These are phyloP conservation scores for Fusarium pilosicola DNA, from an alignment of 2,329 filamentous ascomycete species.

Conservation along the genomic window DNA sequence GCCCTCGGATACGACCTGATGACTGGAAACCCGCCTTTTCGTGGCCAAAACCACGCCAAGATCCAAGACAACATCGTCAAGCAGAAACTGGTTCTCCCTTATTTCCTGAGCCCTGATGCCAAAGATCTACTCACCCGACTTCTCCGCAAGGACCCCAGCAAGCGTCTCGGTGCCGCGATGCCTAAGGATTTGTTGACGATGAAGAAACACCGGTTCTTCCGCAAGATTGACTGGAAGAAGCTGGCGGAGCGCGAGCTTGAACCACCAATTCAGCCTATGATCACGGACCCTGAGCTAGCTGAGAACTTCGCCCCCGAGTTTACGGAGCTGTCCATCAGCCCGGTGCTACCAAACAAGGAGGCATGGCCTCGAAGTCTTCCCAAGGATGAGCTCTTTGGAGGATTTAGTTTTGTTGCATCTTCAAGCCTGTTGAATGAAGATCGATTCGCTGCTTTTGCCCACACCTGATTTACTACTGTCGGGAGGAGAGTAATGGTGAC, in stretches of 20 bases:
- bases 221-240: conserved; percentile 93
- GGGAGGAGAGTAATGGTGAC: neutral
- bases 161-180: conserved; percentile 89
- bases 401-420: conserved; percentile 71
- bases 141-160: conserved; percentile 89
- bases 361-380: conserved; percentile 52
- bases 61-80: conserved; percentile 96
- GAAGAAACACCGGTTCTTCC: conserved; percentile 95
- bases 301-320: conserved; percentile 98
- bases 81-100: conserved; percentile 88
- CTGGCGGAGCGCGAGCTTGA: conserved; percentile 84
- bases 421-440: conserved; percentile 65
- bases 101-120: conserved; percentile 89
- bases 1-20: conserved; percentile 92
- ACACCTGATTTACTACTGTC: conserved; percentile 18
- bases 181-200: conserved; percentile 86
- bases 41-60: conserved; percentile 90
- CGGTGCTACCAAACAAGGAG: conserved; percentile 63
- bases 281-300: conserved; percentile 93
- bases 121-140: conserved; percentile 93
- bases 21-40: conserved; percentile 91
- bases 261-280: conserved; percentile 90
- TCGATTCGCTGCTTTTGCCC: conserved; percentile 50
- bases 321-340: conserved; percentile 84
- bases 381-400: conserved; percentile 69